Evolutionary conservation across 768 basidiomycete genomes (phyloP), one percentile per base, ranked within the genome.

Genomic region (Rhizopogon roseolus): DNA sequence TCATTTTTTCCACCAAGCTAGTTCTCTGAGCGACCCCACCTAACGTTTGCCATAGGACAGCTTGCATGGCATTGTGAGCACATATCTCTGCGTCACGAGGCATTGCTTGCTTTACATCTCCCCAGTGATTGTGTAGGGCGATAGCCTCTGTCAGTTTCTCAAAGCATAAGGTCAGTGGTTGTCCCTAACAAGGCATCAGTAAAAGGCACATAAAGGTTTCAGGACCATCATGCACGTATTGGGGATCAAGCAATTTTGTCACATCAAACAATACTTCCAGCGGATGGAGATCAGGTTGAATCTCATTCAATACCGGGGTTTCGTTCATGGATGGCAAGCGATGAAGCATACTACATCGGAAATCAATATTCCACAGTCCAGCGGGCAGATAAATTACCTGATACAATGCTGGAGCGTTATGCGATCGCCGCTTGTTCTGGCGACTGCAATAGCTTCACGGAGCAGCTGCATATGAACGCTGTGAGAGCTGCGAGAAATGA

Each of bases 321-420:
- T 75, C 70, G 52, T 72, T 71, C 43, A 67, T 68, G 14, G 81
- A 74, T 37, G 86, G 85, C 22, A 92, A 73, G 14, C 91, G 85
- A 68, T 89, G 82, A 27, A 88, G 63, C 64, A 92, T 74, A 61
- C 90, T 93, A 58, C 39, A 54, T 34, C 49, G 36, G 37, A 48
- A 48, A 45, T 32, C 38, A 54, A 40, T 39, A 48, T 49, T 25
- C 7, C 14, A 51, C 46, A 38, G 8, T 37, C 14, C 41, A 49
- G 37, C 46, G 43, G 29, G 55, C 14, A 25, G 29, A 14, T 37
- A 49, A 51, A 22, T 34, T 50, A 60, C 90, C 86, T 88, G 61
- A 85, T 85, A 60, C 90, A 92, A 63, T 90, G 86, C 59, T 91
- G 87, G 46, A 93, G 72, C 10, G 85, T 86, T 43, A 83, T 61